Evolutionary conservation across 345 rosid genomes (phyloP), one percentile per base, ranked within the genome.

Genomic region (Triadica sebifera): DNA sequence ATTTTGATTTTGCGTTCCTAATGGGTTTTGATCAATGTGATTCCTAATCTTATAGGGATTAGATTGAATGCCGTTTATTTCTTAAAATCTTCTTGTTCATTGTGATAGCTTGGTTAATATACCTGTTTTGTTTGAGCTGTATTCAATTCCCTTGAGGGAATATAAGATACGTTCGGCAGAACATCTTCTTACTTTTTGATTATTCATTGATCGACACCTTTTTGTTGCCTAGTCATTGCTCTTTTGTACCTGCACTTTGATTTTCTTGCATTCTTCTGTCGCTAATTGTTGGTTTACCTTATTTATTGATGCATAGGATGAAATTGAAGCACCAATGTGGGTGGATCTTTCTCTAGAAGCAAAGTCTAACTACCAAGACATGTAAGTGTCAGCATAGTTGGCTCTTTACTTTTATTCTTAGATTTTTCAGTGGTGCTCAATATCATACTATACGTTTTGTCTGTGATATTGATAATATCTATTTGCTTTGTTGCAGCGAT

Each of bases 261-360:
- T 67, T 57, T 34, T 50, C 66, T 53, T 43, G 73, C 58, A 51
- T 29, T 0, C 25, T 72, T 29, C 34, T 9, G 3, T 19, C 25
- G 19, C 16, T 63, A 7, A 12, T 73, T 60, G 25, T 22, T 58
- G 16, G 65, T 69, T 47, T 34, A 9, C 20, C 34, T 47, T 67
- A 39, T 9, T 67, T 56, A 24, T 57, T 71, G 56, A 52, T 56
- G 16, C 69, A 24, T 38, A 81, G 83, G 83, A 81, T 56, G 80
- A 81, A 68, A 77, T 81, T 24, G 83, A 81, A 73, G 83, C 83
- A 17, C 80, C 83, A 45, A 81, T 65, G 73, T 81, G 83, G 83
- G 72, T 69, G 6, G 80, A 81, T 77, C 74, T 81, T 34, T 50
- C 53, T 1, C 25, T 63, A 41, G 78, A 81, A 73, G 72, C 70